These are phyloP conservation scores for Arthroderma sp. DNA, from an alignment of 2,329 filamentous ascomycete genomes.

Conservation along the genomic window DNA sequence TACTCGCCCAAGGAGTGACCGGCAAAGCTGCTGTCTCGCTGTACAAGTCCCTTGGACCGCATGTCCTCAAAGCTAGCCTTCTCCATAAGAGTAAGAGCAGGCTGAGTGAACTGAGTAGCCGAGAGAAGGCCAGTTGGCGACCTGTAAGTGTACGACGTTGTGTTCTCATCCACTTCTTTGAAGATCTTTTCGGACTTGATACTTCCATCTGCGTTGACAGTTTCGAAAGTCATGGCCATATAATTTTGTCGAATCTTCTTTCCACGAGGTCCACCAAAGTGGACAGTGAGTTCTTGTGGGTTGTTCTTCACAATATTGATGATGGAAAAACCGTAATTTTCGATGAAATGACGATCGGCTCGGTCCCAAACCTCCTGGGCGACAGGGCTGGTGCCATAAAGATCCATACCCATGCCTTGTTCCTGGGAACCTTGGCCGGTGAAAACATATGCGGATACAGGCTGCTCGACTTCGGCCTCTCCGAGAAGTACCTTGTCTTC, in stretches of 20 bases:
- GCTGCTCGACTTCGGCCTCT: constrained; percentile 95
- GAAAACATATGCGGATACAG: constrained; percentile 92
- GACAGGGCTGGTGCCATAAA: constrained; percentile 85
- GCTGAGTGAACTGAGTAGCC: constrained; percentile 96
- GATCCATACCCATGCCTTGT: constrained; percentile 99
- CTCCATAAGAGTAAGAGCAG: constrained; percentile 95
- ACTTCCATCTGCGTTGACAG: constrained; percentile 77
- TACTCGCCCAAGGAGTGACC: constrained; percentile 98
- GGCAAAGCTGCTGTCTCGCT: constrained; percentile 91
- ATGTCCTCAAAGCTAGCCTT: constrained; percentile 99
- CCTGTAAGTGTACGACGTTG: constrained; percentile 90
- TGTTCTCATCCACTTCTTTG: constrained; percentile 89
- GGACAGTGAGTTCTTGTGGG: constrained; percentile 93
- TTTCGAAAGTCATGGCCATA: constrained; percentile 99
- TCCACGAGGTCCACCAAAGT: constrained; percentile 92
- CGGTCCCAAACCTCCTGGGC: constrained; percentile 97
- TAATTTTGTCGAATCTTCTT: constrained; percentile 98
- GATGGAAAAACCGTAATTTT: constrained; percentile 97
- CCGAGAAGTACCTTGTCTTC: constrained; percentile 93
- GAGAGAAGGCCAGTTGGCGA: constrained; percentile 90
- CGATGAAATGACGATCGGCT: constrained; percentile 93
- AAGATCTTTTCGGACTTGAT: constrained; percentile 99
- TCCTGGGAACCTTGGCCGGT: constrained; percentile 97
- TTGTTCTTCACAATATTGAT: constrained; percentile 99
- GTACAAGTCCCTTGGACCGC: constrained; percentile 90